Percentiles rank a stretch among this genome's conserved stretches.
Evolutionary conservation across 352 stramenopile genomes (phyloP).

Genomic region (Globisporangium solare): DNA sequence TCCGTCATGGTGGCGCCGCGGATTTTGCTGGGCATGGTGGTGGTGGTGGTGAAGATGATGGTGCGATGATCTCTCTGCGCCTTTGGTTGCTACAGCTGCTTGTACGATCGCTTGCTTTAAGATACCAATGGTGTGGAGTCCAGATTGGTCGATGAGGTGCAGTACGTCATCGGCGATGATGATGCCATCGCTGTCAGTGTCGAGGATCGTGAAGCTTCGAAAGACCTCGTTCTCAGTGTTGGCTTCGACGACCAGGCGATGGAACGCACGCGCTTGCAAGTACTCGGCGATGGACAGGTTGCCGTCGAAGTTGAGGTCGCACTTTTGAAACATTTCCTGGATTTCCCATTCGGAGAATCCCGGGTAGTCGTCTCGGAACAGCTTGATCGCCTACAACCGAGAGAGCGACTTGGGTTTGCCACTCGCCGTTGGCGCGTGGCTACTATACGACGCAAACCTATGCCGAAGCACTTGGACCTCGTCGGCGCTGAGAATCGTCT

Average conservation of each 20-base stretch:
- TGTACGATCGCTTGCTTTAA: slow-evolving; percentile 46
- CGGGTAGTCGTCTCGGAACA: slow-evolving; percentile 63
- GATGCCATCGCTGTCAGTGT: slow-evolving; percentile 55
- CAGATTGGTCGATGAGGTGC: slow-evolving; percentile 43
- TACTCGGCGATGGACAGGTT: slow-evolving; percentile 56
- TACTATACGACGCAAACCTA: slow-evolving; percentile 31
- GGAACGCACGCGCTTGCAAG: slow-evolving; percentile 48
- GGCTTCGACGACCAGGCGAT: slow-evolving; percentile 47
- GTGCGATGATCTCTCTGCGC: slow-evolving; percentile 6
- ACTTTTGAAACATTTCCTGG: slow-evolving; percentile 50
- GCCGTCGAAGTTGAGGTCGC: slow-evolving; percentile 54
- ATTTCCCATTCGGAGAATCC: slow-evolving; percentile 58
- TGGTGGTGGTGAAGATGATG: neutral
- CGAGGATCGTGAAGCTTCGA: slow-evolving; percentile 60
- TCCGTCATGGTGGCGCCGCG: slow-evolving; percentile 20
- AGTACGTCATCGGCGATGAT: slow-evolving; percentile 46
- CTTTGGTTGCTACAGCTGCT: slow-evolving; percentile 38
- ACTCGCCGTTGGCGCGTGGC: neutral
- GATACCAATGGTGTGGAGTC: slow-evolving; percentile 32
- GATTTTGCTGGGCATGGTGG: neutral
- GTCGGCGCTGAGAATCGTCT: slow-evolving; percentile 38
- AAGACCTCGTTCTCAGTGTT: slow-evolving; percentile 48
- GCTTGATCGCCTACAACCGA: slow-evolving; percentile 37
- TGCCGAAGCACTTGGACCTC: slow-evolving; percentile 45
- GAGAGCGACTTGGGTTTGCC: slow-evolving; percentile 21